These are phyloP conservation scores for Plectosphaerella sp. DNA, from an alignment of 2,329 filamentous ascomycete genomes.

Conservation along the genomic window DNA sequence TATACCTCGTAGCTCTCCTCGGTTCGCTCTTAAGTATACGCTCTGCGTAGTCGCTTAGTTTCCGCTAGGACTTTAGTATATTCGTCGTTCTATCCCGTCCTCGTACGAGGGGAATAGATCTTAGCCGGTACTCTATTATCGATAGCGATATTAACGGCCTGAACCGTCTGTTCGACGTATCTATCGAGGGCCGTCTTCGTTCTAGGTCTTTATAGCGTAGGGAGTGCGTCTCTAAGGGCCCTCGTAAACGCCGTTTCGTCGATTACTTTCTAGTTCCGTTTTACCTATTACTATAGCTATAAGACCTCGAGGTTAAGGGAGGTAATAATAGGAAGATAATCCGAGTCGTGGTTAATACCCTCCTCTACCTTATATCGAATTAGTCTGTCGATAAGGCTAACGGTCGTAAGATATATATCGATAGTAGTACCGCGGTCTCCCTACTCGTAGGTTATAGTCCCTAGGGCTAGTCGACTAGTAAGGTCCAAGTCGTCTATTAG, in stretches of 20 bases:
- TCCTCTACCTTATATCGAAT: constrained; percentile 1
- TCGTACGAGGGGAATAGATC: background rate
- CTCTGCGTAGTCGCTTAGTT: background rate
- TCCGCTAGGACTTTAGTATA: background rate
- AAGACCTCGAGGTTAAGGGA: background rate
- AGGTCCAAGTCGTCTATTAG: background rate
- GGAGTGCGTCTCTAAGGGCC: background rate
- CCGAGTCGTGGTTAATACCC: background rate
- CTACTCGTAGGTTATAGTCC: background rate
- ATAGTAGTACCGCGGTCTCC: background rate
- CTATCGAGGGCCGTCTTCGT: background rate
- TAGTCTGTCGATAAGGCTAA: background rate
- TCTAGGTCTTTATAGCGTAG: background rate
- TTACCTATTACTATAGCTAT: background rate
- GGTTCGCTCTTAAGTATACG: background rate
- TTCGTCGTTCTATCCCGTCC: background rate
- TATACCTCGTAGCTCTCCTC: background rate
- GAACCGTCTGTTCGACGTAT: background rate
- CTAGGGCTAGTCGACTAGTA: background rate
- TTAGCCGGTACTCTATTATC: background rate
- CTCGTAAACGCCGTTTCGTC: background rate
- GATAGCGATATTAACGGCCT: background rate
- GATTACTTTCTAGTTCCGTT: background rate
- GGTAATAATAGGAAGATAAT: background rate
- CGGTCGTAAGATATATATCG: background rate